A percentile compares a stretch with the other conserved stretches of the same genome.
Conservation (phyloP, 148 eudicot genomes). For the Rhododendron vialii region DNA sequence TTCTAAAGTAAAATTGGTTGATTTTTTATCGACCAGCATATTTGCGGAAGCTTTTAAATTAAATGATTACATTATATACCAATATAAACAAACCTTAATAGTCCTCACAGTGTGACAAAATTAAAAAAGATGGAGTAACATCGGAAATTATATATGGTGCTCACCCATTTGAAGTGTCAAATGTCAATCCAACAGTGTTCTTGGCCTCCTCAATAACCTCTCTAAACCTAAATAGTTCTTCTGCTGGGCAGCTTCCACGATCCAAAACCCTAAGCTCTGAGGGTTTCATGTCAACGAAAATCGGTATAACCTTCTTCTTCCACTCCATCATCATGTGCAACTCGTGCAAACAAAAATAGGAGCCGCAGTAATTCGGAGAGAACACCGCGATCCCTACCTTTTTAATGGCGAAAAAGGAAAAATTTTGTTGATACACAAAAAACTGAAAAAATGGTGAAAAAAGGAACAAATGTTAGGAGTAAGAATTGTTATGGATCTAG, state of each 20-base stretch:
- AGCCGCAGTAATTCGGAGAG: constrained; percentile 44
- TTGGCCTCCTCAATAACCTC: constrained; percentile 41
- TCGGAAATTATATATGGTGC: background rate
- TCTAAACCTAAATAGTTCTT: constrained; percentile 24
- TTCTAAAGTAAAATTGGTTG: too few relatives aligned
- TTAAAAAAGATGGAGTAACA: background rate
- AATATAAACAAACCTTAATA: too few relatives aligned
- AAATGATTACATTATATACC: too few relatives aligned
- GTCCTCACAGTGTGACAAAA: background rate
- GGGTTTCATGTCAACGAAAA: constrained; percentile 48
- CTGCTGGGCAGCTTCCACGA: constrained; percentile 14
- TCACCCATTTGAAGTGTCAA: constrained; percentile 43
- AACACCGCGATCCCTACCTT: constrained; percentile 45
- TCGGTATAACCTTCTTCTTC: constrained; percentile 38
- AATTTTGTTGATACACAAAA: background rate
- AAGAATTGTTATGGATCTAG: too few relatives aligned
- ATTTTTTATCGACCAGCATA: too few relatives aligned
- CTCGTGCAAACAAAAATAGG: constrained; percentile 49
- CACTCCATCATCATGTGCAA: constrained; percentile 38
- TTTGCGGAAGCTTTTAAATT: too few relatives aligned
- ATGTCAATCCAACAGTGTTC: constrained; percentile 43
- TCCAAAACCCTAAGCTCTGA: constrained; percentile 42
- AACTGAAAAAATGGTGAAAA: background rate
- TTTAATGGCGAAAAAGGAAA: background rate
- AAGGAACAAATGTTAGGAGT: too few relatives aligned